phyloP scores from a whole-genome alignment of 306 rosid species.

The Castanea mollissima region DNA sequence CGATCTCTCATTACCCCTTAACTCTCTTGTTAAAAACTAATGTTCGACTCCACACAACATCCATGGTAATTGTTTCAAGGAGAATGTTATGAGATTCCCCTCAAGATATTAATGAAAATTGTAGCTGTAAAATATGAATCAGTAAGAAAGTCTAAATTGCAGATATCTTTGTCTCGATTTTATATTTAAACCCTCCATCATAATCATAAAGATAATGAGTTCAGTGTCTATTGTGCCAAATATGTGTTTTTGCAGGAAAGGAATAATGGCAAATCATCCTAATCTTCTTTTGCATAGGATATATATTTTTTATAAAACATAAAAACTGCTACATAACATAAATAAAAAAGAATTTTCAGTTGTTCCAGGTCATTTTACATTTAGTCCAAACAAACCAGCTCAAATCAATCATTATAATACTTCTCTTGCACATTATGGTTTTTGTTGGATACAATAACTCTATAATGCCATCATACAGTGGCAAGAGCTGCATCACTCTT shows the following conservation, averaged over 20 bases:
- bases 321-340: neutral
- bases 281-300: neutral
- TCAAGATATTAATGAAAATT: neutral
- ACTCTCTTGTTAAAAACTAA: no score
- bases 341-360: constrained; percentile 3
- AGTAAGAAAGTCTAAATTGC: neutral
- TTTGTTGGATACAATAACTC: neutral
- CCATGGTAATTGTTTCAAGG: neutral
- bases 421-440: neutral
- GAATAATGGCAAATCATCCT: neutral
- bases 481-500: constrained; percentile 29
- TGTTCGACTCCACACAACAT: no score
- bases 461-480: constrained; percentile 11
- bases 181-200: no score
- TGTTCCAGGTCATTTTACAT: neutral
- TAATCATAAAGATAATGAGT: neutral
- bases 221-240: neutral
- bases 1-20: no score
- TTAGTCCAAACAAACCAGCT: constrained; percentile 3
- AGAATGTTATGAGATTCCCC: neutral
- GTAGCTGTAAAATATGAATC: neutral
- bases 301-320: no score
- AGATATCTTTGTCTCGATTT: neutral
- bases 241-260: neutral
- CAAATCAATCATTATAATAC: neutral